Conservation (phyloP, 306 rosid species). For the Vigna nakashimae region DNA sequence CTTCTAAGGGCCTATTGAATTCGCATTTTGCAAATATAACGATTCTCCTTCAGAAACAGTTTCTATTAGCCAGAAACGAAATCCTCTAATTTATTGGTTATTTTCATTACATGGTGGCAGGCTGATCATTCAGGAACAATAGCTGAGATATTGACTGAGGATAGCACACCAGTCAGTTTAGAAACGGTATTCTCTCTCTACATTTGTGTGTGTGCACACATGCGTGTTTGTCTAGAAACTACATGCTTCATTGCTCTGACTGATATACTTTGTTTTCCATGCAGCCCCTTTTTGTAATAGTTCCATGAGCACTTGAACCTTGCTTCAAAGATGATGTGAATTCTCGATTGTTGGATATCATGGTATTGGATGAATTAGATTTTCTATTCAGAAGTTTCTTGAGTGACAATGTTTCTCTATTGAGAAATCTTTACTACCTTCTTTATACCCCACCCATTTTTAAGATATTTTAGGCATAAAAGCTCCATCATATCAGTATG, state of each 20-base stretch:
- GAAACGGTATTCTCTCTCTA: constrained; percentile 63
- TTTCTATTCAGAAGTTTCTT: neutral
- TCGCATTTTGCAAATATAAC: neutral
- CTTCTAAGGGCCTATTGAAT: neutral
- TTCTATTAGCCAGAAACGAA: neutral
- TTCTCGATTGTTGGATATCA: constrained; percentile 34
- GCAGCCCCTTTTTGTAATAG: constrained; percentile 82
- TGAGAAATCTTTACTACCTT: constrained; percentile 23
- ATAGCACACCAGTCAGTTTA: constrained; percentile 80
- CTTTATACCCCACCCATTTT: constrained; percentile 11
- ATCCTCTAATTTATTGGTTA: constrained; percentile 23
- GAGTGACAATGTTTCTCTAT: constrained; percentile 36
- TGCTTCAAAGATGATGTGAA: constrained; percentile 41
- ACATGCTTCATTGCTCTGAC: constrained; percentile 23
- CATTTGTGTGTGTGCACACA: neutral
- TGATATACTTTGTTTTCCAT: constrained; percentile 15
- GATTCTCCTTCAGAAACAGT: constrained; percentile 11
- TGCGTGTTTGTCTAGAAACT: neutral
- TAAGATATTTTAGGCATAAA: constrained; percentile 36
- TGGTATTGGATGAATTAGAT: constrained; percentile 37
- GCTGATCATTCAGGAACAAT: constrained; percentile 94
- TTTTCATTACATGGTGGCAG: constrained; percentile 50
- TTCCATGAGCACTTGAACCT: constrained; percentile 59
- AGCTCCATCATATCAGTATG: constrained; percentile 26
- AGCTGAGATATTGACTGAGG: constrained; percentile 72